Percentiles rank a stretch among this genome's conserved stretches.
Conservation (phyloP, 495 filamentous ascomycete genomes). For the Darksidea phi region DNA sequence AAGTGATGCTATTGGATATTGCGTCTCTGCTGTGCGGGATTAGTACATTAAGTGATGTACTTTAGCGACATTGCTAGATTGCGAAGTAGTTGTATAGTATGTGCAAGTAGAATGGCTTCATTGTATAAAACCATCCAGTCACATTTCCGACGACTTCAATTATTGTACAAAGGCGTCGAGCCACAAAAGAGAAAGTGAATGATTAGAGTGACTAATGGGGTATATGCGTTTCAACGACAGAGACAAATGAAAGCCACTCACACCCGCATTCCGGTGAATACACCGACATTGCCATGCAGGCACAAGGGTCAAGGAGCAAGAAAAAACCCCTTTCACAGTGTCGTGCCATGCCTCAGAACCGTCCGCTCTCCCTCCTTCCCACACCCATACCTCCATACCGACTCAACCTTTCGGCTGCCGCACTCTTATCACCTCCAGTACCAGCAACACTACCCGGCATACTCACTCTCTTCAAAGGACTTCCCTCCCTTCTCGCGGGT, state of each 20-base stretch:
- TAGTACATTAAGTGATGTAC: too few species aligned
- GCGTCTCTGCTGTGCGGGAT: too few species aligned
- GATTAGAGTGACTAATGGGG: too few species aligned
- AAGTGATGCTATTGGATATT: too few species aligned
- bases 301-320: neutral
- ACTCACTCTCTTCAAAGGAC: constrained; percentile 36
- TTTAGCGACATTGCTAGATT: too few species aligned
- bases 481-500: constrained; percentile 23
- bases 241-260: too few species aligned
- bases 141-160: too few species aligned
- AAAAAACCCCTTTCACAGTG: too few species aligned
- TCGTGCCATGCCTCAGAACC: constrained; percentile 14
- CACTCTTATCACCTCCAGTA: neutral
- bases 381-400: constrained; percentile 26
- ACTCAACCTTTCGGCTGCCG: neutral
- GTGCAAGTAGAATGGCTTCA: neutral
- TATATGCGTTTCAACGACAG: too few species aligned
- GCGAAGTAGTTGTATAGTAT: too few species aligned
- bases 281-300: neutral
- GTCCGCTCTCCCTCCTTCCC: constrained; percentile 29
- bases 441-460: constrained; percentile 20
- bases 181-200: too few species aligned
- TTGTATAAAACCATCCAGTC: neutral
- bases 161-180: too few species aligned
- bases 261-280: neutral